Evolutionary conservation across 2,329 filamentous ascomycete species (phyloP).

Genomic region (Botryotinia convoluta): DNA sequence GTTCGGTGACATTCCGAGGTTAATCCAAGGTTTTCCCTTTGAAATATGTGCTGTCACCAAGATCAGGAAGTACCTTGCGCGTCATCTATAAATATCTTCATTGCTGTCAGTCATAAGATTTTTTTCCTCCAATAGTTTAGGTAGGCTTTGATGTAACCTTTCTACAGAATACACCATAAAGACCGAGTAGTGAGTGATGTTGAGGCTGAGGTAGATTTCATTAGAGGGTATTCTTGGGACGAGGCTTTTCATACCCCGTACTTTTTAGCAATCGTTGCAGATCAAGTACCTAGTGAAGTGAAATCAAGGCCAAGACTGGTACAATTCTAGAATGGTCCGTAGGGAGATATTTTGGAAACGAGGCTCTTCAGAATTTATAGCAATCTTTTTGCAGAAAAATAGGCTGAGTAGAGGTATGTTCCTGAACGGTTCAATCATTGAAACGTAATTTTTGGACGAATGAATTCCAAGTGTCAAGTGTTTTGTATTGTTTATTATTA

Average conservation of each 20-base stretch:
- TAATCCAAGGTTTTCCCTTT: not conserved
- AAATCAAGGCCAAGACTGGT: not conserved
- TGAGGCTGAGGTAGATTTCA: not conserved
- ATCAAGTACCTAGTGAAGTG: not conserved
- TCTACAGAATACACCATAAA: not conserved
- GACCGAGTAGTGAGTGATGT: not conserved
- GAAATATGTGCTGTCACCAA: not conserved
- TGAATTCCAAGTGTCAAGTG: not conserved
- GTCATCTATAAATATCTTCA: slow-evolving; percentile 4
- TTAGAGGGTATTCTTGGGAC: not conserved
- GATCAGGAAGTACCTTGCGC: not conserved
- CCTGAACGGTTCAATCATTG: not conserved
- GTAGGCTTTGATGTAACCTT: not conserved
- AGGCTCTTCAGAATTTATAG: not conserved
- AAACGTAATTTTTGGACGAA: not conserved
- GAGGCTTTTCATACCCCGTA: not conserved
- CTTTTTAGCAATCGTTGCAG: not conserved
- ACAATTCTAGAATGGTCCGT: not conserved
- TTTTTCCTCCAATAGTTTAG: not conserved
- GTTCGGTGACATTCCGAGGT: not conserved
- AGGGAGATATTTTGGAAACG: not conserved
- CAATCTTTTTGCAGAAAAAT: not conserved
- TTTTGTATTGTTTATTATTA: not conserved
- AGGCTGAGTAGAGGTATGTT: not conserved
- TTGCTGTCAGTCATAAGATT: not conserved